These are phyloP conservation scores for Adansonia madagascariensis DNA, from an alignment of 441 rosid species.

Conservation along the genomic window DNA sequence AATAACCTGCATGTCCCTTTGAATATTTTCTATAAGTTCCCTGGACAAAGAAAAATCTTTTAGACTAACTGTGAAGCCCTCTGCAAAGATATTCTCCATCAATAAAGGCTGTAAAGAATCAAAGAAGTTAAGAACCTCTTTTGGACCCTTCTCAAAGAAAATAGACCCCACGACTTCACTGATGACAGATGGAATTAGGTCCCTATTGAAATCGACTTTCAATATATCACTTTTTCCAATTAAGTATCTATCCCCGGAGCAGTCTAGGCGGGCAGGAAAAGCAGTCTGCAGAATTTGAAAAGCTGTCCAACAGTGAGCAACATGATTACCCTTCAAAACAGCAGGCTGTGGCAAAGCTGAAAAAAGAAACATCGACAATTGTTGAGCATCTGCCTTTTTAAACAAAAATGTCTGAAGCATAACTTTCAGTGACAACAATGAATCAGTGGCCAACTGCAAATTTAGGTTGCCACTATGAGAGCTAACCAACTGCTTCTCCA, in stretches of 20 bases:
- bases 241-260: constrained; percentile 58
- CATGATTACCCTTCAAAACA: constrained; percentile 45
- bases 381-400: constrained; percentile 60
- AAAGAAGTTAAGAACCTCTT: constrained; percentile 66
- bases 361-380: constrained; percentile 72
- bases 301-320: constrained; percentile 68
- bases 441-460: constrained; percentile 76
- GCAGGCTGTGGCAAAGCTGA: constrained; percentile 72
- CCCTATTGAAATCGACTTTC: constrained; percentile 50
- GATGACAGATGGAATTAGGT: constrained; percentile 44
- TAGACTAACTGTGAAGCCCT: constrained; percentile 77
- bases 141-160: constrained; percentile 75
- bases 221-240: constrained; percentile 60
- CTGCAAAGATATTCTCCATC: constrained; percentile 68
- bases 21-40: constrained; percentile 31
- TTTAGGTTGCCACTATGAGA: constrained; percentile 86
- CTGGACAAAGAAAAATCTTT: constrained; percentile 58
- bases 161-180: constrained; percentile 65
- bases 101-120: constrained; percentile 78
- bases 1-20: constrained; percentile 24
- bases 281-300: constrained; percentile 74
- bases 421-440: constrained; percentile 66
- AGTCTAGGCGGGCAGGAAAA: constrained; percentile 64
- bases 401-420: constrained; percentile 60
- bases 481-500: constrained; percentile 90